phyloP scores from a whole-genome alignment of 1,139 yeast species.

The Debaryomyces coudertii region DNA sequence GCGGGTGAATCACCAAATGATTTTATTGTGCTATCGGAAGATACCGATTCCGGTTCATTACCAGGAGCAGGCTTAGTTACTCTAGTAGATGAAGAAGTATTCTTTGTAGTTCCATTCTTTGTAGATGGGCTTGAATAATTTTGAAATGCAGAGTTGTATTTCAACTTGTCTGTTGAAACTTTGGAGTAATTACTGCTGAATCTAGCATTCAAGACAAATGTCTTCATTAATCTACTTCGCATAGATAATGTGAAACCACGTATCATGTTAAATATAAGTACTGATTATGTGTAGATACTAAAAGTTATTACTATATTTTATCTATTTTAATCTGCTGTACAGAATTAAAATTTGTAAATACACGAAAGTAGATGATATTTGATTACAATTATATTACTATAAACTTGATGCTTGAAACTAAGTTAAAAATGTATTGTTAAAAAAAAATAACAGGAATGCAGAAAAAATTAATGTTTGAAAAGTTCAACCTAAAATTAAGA shows the following conservation, averaged over 20 bases:
- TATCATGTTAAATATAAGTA: background rate
- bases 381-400: background rate
- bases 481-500: background rate
- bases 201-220: background rate
- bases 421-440: background rate
- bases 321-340: background rate
- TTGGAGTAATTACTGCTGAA: conserved; percentile 1
- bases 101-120: conserved; percentile 4
- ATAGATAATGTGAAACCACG: background rate
- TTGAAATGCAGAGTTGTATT: background rate
- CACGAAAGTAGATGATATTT: background rate
- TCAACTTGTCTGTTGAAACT: background rate
- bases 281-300: background rate
- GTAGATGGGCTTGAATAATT: conserved; percentile 11
- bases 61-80: conserved; percentile 14
- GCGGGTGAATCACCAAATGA: conserved; percentile 28
- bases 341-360: background rate
- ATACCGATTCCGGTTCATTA: conserved; percentile 9
- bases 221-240: background rate
- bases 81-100: background rate
- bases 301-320: background rate
- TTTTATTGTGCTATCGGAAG: conserved; percentile 11
- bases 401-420: conserved; percentile 1
- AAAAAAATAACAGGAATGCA: background rate
- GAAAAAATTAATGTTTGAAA: background rate